These are phyloP conservation scores for Sordariomycetes sp. DNA, from an alignment of 2,329 filamentous ascomycete genomes.

Conservation along the genomic window DNA sequence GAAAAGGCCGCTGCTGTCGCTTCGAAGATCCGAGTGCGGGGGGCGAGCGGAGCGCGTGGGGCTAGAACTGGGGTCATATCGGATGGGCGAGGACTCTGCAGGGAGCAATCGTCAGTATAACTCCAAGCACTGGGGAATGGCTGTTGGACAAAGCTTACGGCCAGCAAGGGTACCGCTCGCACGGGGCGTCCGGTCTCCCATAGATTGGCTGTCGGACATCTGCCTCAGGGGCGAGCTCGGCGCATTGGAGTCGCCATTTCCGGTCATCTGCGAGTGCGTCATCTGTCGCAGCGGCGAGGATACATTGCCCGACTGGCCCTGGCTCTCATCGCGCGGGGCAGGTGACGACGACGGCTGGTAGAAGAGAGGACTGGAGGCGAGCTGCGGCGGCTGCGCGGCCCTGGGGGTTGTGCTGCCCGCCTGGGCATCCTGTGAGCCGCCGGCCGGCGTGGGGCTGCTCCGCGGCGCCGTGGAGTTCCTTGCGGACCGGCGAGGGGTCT, in stretches of 20 bases:
- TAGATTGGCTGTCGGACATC: conserved; percentile 45
- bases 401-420: conserved; percentile 29
- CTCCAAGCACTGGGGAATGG: background rate
- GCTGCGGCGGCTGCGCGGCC: conserved; percentile 25
- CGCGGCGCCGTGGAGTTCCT: conserved; percentile 22
- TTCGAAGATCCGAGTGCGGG: conserved; percentile 61
- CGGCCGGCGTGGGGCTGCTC: conserved; percentile 29
- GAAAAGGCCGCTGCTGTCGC: conserved; percentile 81
- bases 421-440: conserved; percentile 13
- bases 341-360: conserved; percentile 49
- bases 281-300: conserved; percentile 48
- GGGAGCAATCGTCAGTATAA: background rate
- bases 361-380: conserved; percentile 73
- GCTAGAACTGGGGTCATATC: conserved; percentile 84
- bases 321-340: conserved; percentile 14
- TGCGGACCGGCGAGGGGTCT: conserved; percentile 26
- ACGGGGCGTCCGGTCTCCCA: conserved; percentile 52
- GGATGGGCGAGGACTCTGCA: conserved; percentile 82
- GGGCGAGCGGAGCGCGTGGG: conserved; percentile 54
- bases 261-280: conserved; percentile 44
- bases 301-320: conserved; percentile 21
- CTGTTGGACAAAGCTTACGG: background rate
- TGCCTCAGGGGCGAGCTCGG: conserved; percentile 52
- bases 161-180: conserved; percentile 48
- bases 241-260: conserved; percentile 17